Conservation (phyloP, 2,329 filamentous ascomycete species). For the Rachicladosporium sp. region DNA sequence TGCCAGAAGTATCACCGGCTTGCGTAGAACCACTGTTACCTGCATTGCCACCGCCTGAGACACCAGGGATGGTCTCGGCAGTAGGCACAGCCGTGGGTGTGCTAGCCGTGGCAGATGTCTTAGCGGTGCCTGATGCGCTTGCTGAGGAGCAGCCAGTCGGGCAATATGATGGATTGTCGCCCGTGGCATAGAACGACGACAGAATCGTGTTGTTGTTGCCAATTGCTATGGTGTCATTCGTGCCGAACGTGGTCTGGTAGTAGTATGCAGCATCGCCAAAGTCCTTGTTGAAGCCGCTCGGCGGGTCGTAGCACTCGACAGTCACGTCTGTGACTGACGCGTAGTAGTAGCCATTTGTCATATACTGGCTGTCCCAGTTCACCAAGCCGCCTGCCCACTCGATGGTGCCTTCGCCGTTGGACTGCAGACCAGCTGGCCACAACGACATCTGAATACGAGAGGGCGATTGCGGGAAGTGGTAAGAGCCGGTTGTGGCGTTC, state of each 20-base stretch:
- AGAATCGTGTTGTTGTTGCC: conserved; percentile 64
- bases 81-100: conserved; percentile 13
- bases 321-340: conserved; percentile 63
- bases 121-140: conserved; percentile 13
- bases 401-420: conserved; percentile 73
- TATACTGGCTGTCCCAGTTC: conserved; percentile 71
- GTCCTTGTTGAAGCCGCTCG: conserved; percentile 50
- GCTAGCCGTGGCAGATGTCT: conserved; percentile 12
- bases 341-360: conserved; percentile 84
- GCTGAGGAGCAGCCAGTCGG: conserved; percentile 22
- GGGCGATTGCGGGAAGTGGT: conserved; percentile 82
- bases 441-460: conserved; percentile 84
- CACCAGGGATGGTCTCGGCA: conserved; percentile 43
- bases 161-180: conserved; percentile 51
- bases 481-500: conserved; percentile 72
- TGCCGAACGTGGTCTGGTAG: conserved; percentile 52
- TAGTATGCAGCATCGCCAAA: conserved; percentile 55
- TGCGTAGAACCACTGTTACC: conserved; percentile 6
- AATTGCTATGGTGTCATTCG: conserved; percentile 67
- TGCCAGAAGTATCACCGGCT: conserved; percentile 15
- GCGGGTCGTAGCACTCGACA: conserved; percentile 81
- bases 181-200: conserved; percentile 68
- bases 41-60: conserved; percentile 30
- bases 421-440: conserved; percentile 77
- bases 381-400: conserved; percentile 86